Evolutionary conservation across 352 stramenopile genomes (phyloP).

Genomic region (Stephanocyclus meneghinianus): DNA sequence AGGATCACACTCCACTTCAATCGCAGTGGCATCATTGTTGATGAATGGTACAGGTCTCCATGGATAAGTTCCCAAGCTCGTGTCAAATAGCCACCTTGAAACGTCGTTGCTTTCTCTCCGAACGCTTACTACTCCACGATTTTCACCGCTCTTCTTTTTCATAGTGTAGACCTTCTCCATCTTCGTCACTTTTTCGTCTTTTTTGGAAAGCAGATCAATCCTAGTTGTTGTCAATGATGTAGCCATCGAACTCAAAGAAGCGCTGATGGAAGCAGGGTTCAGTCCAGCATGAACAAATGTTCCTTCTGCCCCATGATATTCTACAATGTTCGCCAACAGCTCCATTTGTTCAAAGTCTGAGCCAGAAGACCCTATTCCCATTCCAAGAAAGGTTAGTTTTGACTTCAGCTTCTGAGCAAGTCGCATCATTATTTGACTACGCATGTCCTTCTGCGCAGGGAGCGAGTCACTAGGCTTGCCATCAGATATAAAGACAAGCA

Average conservation of each 20-base stretch:
- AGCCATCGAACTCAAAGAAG: background rate
- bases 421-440: background rate
- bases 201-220: slow-evolving; percentile 16
- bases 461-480: slow-evolving; percentile 26
- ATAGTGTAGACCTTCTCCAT: slow-evolving; percentile 5
- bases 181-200: slow-evolving; percentile 10
- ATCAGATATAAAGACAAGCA: slow-evolving; percentile 40
- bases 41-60: slow-evolving; percentile 7
- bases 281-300: slow-evolving; percentile 2
- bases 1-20: slow-evolving; percentile 32
- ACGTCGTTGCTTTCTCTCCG: slow-evolving; percentile 2
- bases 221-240: slow-evolving; percentile 27
- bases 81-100: slow-evolving; percentile 8
- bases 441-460: background rate
- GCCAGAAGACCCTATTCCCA: background rate
- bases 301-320: background rate
- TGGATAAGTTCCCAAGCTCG: background rate
- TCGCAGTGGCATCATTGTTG: slow-evolving; percentile 4
- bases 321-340: background rate
- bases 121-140: background rate
- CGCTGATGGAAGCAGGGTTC: slow-evolving; percentile 4
- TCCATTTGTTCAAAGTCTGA: background rate
- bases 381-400: slow-evolving; percentile 10
- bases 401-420: background rate
- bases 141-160: background rate